Conservation (phyloP, 2,329 filamentous ascomycete species). For the Dendrostoma leiphaemia region DNA sequence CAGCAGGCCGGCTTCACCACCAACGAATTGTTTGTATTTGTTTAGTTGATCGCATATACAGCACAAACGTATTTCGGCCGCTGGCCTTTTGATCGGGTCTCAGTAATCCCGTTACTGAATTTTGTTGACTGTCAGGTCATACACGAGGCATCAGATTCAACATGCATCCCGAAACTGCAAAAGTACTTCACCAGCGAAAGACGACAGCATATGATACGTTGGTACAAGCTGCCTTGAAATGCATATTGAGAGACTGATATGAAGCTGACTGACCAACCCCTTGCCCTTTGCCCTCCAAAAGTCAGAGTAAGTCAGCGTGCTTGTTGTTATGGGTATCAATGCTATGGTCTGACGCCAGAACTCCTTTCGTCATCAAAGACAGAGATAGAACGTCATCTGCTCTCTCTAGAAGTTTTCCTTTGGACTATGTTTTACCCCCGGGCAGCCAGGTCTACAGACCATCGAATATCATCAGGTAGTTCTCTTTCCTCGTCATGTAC, state of each 20-base stretch:
- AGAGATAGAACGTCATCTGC: not conserved
- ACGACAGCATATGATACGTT: constrained; percentile 12
- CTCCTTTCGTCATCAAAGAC: constrained; percentile 2
- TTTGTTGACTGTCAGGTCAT: too few species aligned
- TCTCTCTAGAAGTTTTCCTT: not conserved
- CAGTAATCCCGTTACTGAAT: too few species aligned
- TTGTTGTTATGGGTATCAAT: constrained; percentile 19
- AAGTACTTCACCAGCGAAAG: not conserved
- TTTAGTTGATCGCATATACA: too few species aligned
- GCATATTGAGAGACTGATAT: not conserved
- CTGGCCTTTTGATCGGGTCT: too few species aligned
- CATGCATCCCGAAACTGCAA: not conserved
- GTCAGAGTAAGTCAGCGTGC: constrained; percentile 2
- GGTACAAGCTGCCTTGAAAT: constrained; percentile 9
- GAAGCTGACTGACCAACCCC: not conserved
- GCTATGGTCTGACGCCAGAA: constrained; percentile 7
- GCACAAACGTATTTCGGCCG: too few species aligned
- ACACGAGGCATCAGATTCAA: too few species aligned
- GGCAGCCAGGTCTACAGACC: not conserved
- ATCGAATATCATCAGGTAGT: not conserved
- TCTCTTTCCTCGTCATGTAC: not conserved
- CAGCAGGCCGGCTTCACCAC: not conserved
- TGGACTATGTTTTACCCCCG: not conserved
- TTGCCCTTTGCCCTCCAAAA: not conserved
- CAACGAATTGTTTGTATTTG: not conserved